Evolutionary conservation across 1,284 basidiomycete species (phyloP), one percentile per base, ranked within the genome.

Genomic region (Coniferiporia sulphurascens): DNA sequence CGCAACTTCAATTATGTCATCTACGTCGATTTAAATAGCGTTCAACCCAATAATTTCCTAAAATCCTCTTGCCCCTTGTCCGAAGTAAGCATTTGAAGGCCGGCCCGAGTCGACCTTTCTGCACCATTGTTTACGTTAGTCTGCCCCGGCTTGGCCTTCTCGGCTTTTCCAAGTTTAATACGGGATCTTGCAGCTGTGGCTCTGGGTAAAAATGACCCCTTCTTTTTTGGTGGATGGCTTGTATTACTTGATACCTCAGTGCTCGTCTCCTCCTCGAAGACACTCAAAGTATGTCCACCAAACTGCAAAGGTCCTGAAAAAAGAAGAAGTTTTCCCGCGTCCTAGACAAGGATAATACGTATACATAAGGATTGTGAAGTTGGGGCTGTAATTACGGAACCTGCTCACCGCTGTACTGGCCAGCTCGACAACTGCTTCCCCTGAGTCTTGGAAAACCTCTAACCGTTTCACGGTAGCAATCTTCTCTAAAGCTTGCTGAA

Each of bases 401-500:
- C 38, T 13, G 76, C 86, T 71, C 66, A 94, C 93, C 45, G 89
- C 85, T 35, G 80, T 76, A 56, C 75, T 87, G 57, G 86, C 82
- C 27, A 96, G 76, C 69, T 95, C 91, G 1, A 89, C 86, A 0
- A 89, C 73, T 1, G 93, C 95, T 69, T 94, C 86, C 15, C 78
- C 74, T 49, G 72, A 73, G 56, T 85, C 81, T 7, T 74, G 71
- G 65, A 92, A 89, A 1, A 95, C 78, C 67, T 94, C 91, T 0
- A 96, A 80, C 1, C 89, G 82, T 56, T 81, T 85, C 32, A 97
- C 85, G 4, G 76, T 72, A 0, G 83, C 83, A 48, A 89, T 72
- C 72, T 93, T 95, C 70, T 94, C 91, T 6, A 98, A 74, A 0
- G 77, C 76, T 75, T 98, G 95, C 67, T 98, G 95, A 21, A 98